Conservation (phyloP, 108 stramenopile species). For the Schizochytrium sp. region DNA sequence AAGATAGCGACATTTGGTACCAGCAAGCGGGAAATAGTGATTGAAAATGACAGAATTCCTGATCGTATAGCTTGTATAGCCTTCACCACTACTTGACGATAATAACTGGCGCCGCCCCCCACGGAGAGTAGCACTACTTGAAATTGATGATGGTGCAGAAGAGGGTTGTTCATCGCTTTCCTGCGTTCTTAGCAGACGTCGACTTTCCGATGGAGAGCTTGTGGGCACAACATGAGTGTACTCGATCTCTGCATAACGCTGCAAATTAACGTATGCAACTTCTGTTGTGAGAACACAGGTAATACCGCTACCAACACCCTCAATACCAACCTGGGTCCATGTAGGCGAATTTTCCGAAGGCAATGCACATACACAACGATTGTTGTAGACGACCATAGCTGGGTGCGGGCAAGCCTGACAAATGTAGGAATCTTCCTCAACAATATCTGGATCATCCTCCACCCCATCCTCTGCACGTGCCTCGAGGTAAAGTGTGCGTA, state of each 20-base stretch:
- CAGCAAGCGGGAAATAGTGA: slow-evolving; percentile 75
- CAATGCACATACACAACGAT: slow-evolving; percentile 30
- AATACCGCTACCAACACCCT: slow-evolving; percentile 10
- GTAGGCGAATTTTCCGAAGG: neutral
- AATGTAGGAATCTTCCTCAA: slow-evolving; percentile 35
- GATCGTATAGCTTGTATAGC: slow-evolving; percentile 63
- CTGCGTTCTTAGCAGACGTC: neutral
- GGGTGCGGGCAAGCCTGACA: slow-evolving; percentile 53
- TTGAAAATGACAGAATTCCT: slow-evolving; percentile 67
- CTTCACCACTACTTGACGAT: slow-evolving; percentile 30
- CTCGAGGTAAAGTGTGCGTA: slow-evolving; percentile 5
- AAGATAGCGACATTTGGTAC: slow-evolving; percentile 75
- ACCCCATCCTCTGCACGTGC: neutral
- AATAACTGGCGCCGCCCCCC: slow-evolving; percentile 6
- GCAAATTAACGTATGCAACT: slow-evolving; percentile 21
- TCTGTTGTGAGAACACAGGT: slow-evolving; percentile 44
- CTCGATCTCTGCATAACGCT: neutral
- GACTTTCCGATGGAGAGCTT: neutral
- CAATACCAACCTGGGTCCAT: slow-evolving; percentile 49
- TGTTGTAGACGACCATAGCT: slow-evolving; percentile 33
- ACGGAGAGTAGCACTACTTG: slow-evolving; percentile 27
- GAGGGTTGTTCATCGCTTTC: too few relatives aligned
- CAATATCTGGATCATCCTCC: slow-evolving; percentile 6
- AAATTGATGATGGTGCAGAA: neutral
- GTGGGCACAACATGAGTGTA: slow-evolving; percentile 55